phyloP scores from a whole-genome alignment of 306 rosid species.

The Malus sieversii region DNA sequence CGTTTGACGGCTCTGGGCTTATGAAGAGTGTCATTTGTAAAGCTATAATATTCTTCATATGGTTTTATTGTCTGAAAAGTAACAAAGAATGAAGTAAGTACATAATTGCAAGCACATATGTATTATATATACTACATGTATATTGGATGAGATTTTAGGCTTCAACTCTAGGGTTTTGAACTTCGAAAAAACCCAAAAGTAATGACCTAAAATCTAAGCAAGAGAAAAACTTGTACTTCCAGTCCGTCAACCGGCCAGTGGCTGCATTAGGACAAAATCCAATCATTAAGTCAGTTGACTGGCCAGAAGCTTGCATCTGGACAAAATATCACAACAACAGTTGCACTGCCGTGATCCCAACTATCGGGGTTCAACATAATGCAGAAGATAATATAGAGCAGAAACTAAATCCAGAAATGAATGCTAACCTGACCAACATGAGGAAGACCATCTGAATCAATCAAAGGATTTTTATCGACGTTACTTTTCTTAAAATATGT shows the following conservation, averaged over 20 bases:
- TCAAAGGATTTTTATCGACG: conserved; percentile 28
- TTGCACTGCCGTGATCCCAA: not conserved
- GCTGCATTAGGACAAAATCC: too few species aligned
- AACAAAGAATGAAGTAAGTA: not conserved
- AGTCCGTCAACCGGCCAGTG: too few species aligned
- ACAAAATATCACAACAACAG: not conserved
- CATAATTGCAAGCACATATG: not conserved
- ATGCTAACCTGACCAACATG: conserved; percentile 92
- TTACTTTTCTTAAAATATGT: conserved; percentile 60
- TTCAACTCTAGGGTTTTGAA: not conserved
- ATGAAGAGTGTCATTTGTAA: conserved; percentile 42
- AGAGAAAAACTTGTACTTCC: not conserved
- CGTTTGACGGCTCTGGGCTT: conserved; percentile 19
- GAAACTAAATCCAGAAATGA: not conserved
- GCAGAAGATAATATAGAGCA: not conserved
- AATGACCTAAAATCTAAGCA: not conserved
- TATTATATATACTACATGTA: not conserved
- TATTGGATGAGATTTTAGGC: not conserved
- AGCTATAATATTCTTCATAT: conserved; percentile 68
- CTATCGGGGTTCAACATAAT: not conserved
- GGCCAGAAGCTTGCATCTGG: too few species aligned
- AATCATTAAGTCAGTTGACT: too few species aligned
- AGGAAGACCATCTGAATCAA: conserved; percentile 96
- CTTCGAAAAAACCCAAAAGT: not conserved
- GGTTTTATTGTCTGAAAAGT: conserved; percentile 61